These are phyloP conservation scores for Leptographium lundbergii DNA, from an alignment of 2,329 filamentous ascomycete genomes.

Conservation along the genomic window DNA sequence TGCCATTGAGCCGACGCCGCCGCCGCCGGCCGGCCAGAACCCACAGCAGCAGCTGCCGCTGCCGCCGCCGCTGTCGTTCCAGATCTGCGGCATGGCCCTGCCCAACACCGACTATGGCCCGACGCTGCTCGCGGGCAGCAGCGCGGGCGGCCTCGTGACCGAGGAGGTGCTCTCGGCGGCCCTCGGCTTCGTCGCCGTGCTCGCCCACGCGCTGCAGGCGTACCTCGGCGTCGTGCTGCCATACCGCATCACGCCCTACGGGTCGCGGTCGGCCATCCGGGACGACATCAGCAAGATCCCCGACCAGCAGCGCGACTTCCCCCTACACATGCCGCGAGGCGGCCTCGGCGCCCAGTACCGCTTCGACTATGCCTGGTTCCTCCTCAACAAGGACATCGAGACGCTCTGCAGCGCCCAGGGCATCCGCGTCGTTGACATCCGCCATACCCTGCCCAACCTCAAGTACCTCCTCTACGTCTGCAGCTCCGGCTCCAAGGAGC, in stretches of 20 bases:
- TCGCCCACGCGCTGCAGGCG: constrained; percentile 64
- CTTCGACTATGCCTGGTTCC: constrained; percentile 91
- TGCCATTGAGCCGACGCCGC: constrained; percentile 54
- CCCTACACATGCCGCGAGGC: constrained; percentile 54
- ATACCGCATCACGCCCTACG: constrained; percentile 62
- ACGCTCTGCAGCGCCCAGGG: constrained; percentile 50
- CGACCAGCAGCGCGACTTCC: constrained; percentile 58
- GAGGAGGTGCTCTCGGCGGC: constrained; percentile 69
- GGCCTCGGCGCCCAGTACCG: constrained; percentile 66
- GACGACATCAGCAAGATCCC: constrained; percentile 56
- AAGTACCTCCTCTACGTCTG: constrained; percentile 87
- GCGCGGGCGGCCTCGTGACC: constrained; percentile 25
- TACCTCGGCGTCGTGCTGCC: constrained; percentile 71
- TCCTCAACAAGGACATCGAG: constrained; percentile 95
- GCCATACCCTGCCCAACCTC: constrained; percentile 84
- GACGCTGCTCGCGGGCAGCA: constrained; percentile 14
- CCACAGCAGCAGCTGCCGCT: too few species aligned
- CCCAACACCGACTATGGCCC: constrained; percentile 69
- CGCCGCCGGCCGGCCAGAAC: background rate
- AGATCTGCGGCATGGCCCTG: constrained; percentile 64
- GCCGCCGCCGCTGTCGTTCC: constrained; percentile 60
- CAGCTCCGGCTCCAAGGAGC: constrained; percentile 58
- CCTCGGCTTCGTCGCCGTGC: constrained; percentile 64
- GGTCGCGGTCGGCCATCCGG: constrained; percentile 61
- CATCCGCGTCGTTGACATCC: constrained; percentile 73